These are phyloP conservation scores for Blastocystis sp. DNA, from an alignment of 352 stramenopile genomes.

Conservation along the genomic window DNA sequence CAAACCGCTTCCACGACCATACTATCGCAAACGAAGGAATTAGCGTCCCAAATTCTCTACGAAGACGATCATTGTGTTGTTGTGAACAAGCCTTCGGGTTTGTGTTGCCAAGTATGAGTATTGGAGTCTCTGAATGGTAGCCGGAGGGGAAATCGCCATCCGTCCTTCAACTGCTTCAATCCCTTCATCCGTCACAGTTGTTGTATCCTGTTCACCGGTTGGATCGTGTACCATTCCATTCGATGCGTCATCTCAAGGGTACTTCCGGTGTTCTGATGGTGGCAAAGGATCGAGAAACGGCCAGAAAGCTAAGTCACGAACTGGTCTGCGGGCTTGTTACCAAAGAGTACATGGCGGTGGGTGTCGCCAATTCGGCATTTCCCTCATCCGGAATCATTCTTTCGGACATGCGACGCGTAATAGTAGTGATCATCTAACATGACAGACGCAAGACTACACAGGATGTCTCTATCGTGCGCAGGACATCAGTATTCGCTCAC, in stretches of 20 bases:
- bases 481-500: neutral
- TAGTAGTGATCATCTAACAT: neutral
- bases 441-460: neutral
- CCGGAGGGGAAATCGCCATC: neutral
- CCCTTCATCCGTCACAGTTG: neutral
- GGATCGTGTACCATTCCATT: neutral
- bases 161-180: neutral
- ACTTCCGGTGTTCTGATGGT: constrained; percentile 7
- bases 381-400: neutral
- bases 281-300: constrained; percentile 16
- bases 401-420: neutral
- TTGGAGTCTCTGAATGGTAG: neutral
- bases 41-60: no score
- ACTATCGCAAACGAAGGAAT: no score
- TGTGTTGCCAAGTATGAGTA: neutral
- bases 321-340: neutral
- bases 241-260: neutral
- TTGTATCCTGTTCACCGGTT: constrained; percentile 24
- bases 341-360: constrained; percentile 5
- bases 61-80: constrained; percentile 4
- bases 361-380: neutral
- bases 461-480: neutral
- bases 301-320: neutral
- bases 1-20: neutral
- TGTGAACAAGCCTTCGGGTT: constrained; percentile 8